These are phyloP conservation scores for Chernovozyma sophiae-reginae DNA, from an alignment of 1,139 yeast genomes.

Conservation along the genomic window DNA sequence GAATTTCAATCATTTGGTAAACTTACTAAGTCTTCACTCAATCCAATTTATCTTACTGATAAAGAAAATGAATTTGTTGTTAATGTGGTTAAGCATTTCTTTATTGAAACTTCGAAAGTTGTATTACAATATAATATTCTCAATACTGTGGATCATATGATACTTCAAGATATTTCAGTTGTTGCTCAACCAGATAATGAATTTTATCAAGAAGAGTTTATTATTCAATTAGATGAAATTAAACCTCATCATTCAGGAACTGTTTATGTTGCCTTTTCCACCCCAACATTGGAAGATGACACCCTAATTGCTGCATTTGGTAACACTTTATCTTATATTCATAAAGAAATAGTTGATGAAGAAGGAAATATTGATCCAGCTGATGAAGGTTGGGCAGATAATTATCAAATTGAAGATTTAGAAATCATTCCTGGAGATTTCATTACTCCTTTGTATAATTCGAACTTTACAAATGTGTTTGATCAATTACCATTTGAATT, in stretches of 20 bases:
- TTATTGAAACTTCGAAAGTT: constrained; percentile 57
- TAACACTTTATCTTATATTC: constrained; percentile 68
- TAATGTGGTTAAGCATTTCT: constrained; percentile 76
- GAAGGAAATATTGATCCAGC: constrained; percentile 63
- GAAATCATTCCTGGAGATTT: constrained; percentile 79
- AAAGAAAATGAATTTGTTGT: constrained; percentile 93
- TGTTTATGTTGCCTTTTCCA: constrained; percentile 72
- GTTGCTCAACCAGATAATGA: constrained; percentile 62
- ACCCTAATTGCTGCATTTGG: constrained; percentile 53
- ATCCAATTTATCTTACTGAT: constrained; percentile 73
- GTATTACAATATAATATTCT: constrained; percentile 82
- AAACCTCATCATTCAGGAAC: constrained; percentile 70
- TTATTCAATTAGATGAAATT: constrained; percentile 69
- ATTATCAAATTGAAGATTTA: constrained; percentile 83
- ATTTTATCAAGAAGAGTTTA: constrained; percentile 63
- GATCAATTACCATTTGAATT: constrained; percentile 55
- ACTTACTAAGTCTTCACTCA: constrained; percentile 64
- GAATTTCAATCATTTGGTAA: constrained; percentile 71
- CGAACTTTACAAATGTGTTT: constrained; percentile 70
- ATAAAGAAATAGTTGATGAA: constrained; percentile 76
- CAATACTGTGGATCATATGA: constrained; percentile 77
- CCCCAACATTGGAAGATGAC: constrained; percentile 44
- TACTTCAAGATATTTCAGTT: constrained; percentile 77
- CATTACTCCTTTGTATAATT: constrained; percentile 70
- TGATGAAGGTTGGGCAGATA: constrained; percentile 91